Evolutionary conservation across 2,329 filamentous ascomycete genomes (phyloP).

Genomic region (Penicillium sp.): DNA sequence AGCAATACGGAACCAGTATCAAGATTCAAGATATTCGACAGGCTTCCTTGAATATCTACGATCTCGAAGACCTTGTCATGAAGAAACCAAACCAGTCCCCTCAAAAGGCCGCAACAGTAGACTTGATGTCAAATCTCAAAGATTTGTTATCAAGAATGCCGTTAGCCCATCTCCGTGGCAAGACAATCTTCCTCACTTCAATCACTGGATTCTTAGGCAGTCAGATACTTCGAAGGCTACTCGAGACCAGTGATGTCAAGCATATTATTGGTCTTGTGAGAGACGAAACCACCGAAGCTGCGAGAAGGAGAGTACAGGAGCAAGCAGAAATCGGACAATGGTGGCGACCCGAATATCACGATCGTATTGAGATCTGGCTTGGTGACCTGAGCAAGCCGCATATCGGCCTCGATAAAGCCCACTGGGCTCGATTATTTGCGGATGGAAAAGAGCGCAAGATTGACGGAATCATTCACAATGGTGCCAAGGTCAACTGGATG

Average conservation of each 20-base stretch:
- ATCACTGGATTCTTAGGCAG: constrained; percentile 6
- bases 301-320: not conserved
- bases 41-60: not conserved
- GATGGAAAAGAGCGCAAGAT: not conserved
- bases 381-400: constrained; percentile 5
- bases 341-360: not conserved
- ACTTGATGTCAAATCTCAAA: not conserved
- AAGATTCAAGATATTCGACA: not conserved
- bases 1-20: not conserved
- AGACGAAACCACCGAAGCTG: not conserved
- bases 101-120: too few species aligned
- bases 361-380: constrained; percentile 6
- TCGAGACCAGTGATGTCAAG: not conserved
- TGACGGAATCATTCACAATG: constrained; percentile 9
- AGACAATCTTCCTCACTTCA: constrained; percentile 2
- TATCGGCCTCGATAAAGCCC: constrained; percentile 4
- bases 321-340: constrained; percentile 3
- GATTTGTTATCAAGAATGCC: not conserved
- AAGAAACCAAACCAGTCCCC: not conserved
- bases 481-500: constrained; percentile 8
- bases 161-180: not conserved
- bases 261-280: constrained; percentile 3
- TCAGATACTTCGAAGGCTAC: not conserved
- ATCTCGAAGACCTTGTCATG: not conserved
- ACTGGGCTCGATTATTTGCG: not conserved